Evolutionary conservation across 768 basidiomycete genomes (phyloP).

Genomic region (Nidula microcarpa): DNA sequence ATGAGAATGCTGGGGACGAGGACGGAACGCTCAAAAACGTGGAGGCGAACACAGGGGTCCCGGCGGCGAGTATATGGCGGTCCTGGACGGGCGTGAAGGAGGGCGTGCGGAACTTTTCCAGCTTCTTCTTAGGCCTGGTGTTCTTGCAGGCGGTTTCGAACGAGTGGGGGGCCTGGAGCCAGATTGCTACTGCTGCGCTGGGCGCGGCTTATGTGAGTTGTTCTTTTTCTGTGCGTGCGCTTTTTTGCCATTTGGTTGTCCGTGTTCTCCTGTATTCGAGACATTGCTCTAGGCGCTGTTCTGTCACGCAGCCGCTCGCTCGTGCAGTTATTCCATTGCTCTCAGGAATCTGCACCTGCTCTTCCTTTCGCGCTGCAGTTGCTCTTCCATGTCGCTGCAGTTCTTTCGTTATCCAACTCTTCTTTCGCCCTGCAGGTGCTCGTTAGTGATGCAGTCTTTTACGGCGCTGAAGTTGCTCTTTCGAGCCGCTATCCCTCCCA

Average conservation of each 20-base stretch:
- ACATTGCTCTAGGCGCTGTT: neutral
- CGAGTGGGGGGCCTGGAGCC: slow-evolving; percentile 98
- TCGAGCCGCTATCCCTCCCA: too few relatives aligned
- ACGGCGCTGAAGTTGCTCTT: too few relatives aligned
- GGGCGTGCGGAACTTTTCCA: slow-evolving; percentile 78
- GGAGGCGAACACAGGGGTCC: slow-evolving; percentile 55
- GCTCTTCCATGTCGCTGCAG: too few relatives aligned
- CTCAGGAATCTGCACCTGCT: too few relatives aligned
- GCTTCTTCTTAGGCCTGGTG: slow-evolving; percentile 82
- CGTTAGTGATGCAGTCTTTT: too few relatives aligned
- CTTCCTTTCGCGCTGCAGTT: too few relatives aligned
- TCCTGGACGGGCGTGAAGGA: slow-evolving; percentile 32
- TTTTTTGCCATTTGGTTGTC: neutral
- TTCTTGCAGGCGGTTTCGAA: slow-evolving; percentile 95
- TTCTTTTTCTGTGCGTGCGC: neutral
- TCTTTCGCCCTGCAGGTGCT: too few relatives aligned
- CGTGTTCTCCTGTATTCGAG: neutral
- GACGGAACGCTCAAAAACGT: slow-evolving; percentile 68
- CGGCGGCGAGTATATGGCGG: slow-evolving; percentile 10
- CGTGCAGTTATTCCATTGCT: too few relatives aligned
- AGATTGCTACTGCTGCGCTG: slow-evolving; percentile 94
- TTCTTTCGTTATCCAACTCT: too few relatives aligned
- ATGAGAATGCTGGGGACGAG: slow-evolving; percentile 59
- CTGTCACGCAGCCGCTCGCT: neutral
- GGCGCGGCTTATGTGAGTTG: slow-evolving; percentile 85